Evolutionary conservation across 2,329 filamentous ascomycete species (phyloP), one percentile per base, ranked within the genome.

Genomic region (Cladosporium halotolerans): DNA sequence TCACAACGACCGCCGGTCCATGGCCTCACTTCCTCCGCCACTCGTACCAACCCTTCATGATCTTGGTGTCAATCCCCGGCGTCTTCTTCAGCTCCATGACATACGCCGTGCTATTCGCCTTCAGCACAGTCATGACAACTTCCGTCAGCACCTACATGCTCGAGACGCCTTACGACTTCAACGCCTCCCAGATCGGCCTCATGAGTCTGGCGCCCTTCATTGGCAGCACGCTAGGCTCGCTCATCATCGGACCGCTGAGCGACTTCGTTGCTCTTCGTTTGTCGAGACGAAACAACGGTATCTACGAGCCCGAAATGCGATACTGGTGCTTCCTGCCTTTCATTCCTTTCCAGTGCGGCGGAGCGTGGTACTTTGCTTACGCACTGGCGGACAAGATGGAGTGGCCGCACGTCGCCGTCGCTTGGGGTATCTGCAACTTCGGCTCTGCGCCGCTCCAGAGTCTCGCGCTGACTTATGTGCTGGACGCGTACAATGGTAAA

Each of bases 121-220:
- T 66, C 63, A 63, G 66, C 3, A 68, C 68, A 1, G 65, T 77
- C 39, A 65, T 73, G 44, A 65, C 65, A 1, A 70, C 70, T 0
- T 65, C 63, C 1, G 61, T 66, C 14, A 69, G 70, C 6, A 66
- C 64, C 1, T 70, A 66, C 52, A 67, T 77, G 59, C 58, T 68
- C 9, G 62, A 61, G 2, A 53, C 61, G 3, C 68, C 68, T 1
- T 73, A 69, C 57, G 77, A 76, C 66, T 79, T 81, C 63, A 69
- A 68, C 16, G 70, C 76, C 8, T 71, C 72, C 9, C 64, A 77
- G 55, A 75, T 74, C 1, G 78, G 78, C 0, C 68, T 79, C 38
- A 76, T 78, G 58, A 76, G 73, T 33, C 66, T 80, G 23, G 76
- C 76, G 1, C 75, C 77, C 0, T 75, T 78, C 50, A 62, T 79